Conservation (phyloP, 148 eudicot genomes). For the Rhododendron kiyosumense region DNA sequence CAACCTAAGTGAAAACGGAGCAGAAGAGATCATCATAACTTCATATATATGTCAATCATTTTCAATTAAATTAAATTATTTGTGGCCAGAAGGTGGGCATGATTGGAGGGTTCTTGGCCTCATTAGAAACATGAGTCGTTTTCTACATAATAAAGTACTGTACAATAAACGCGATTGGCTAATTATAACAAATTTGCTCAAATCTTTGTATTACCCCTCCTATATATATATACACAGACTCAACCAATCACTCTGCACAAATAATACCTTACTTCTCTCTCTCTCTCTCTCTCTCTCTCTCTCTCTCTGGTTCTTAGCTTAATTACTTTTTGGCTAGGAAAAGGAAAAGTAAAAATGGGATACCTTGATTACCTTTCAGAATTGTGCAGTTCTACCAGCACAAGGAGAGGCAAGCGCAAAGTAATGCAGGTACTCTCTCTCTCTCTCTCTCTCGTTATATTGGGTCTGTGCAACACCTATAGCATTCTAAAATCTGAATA, state of each 20-base stretch:
- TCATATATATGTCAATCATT: too few relatives aligned
- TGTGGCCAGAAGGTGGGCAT: too few relatives aligned
- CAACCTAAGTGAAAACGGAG: too few relatives aligned
- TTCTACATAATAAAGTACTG: not conserved
- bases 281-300: not conserved
- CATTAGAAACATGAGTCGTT: not conserved
- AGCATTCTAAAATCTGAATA: not conserved
- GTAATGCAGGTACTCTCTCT: slow-evolving; percentile 33
- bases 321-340: not conserved
- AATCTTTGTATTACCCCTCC: not conserved
- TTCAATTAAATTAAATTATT: too few relatives aligned
- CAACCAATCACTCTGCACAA: not conserved
- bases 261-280: not conserved
- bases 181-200: not conserved
- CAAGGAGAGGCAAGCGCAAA: slow-evolving; percentile 32
- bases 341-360: slow-evolving; percentile 25
- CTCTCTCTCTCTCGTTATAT: not conserved
- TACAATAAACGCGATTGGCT: not conserved
- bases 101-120: not conserved
- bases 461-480: not conserved
- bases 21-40: too few relatives aligned
- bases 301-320: not conserved
- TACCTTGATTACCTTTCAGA: slow-evolving; percentile 31
- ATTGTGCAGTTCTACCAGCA: slow-evolving; percentile 18
- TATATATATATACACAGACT: not conserved